Evolutionary conservation across 208 protist species (phyloP).

Genomic region (Acanthamoeba triangularis): DNA sequence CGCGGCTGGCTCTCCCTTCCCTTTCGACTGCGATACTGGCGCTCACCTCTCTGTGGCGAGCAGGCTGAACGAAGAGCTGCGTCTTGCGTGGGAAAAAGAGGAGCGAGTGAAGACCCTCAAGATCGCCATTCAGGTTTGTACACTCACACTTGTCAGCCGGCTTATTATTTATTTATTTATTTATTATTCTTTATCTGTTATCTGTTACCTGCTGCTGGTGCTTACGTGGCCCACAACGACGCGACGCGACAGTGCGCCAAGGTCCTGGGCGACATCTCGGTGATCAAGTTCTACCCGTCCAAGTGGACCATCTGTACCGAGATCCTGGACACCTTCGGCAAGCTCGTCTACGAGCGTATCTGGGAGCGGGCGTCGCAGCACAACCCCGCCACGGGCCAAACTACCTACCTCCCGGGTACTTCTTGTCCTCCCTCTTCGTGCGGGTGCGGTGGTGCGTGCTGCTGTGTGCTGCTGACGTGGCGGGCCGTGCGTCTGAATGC

Average conservation of each 20-base stretch:
- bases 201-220: too few species aligned
- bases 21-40: neutral
- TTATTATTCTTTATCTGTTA: neutral
- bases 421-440: neutral
- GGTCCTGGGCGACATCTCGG: slow-evolving; percentile 82
- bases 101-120: slow-evolving; percentile 92
- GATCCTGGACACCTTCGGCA: slow-evolving; percentile 94
- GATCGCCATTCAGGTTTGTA: slow-evolving; percentile 91
- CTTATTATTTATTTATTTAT: neutral
- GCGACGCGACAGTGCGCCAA: slow-evolving; percentile 82
- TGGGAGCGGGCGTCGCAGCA: slow-evolving; percentile 60
- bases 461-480: neutral
- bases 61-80: slow-evolving; percentile 87
- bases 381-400: slow-evolving; percentile 2
- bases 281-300: slow-evolving; percentile 93
- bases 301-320: slow-evolving; percentile 93
- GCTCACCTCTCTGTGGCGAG: neutral
- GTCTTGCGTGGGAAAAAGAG: slow-evolving; percentile 88
- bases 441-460: neutral
- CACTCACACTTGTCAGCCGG: neutral
- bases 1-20: neutral
- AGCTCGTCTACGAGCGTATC: slow-evolving; percentile 93
- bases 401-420: slow-evolving; percentile 61
- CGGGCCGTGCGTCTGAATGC: neutral
- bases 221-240: neutral